phyloP scores from a whole-genome alignment of 257 asterid genomes.

The Eustoma russellianum region DNA sequence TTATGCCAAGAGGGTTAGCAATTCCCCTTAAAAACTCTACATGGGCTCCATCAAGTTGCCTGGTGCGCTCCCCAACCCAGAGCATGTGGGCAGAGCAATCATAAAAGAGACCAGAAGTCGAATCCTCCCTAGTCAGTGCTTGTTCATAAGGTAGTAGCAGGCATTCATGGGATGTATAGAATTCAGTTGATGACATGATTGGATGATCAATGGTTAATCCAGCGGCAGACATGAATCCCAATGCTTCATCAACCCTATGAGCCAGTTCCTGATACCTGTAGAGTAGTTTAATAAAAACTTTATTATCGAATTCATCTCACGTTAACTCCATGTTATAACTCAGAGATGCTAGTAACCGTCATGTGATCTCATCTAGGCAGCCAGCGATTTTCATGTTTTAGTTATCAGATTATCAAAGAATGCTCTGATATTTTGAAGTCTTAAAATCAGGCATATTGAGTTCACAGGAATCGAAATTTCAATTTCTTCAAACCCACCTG shows the following conservation, averaged over 20 bases:
- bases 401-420: too few species aligned
- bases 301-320: too few species aligned
- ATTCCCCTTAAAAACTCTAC: constrained; percentile 7
- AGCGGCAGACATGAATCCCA: constrained; percentile 1
- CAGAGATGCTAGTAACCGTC: too few species aligned
- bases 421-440: too few species aligned
- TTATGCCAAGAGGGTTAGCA: constrained; percentile 9
- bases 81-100: constrained; percentile 5
- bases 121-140: not conserved
- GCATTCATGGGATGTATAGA: not conserved
- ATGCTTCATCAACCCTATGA: not conserved
- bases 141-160: constrained; percentile 2
- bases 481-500: constrained; percentile 29
- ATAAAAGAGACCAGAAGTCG: not conserved
- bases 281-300: too few species aligned
- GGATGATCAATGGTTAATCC: not conserved
- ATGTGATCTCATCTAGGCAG: too few species aligned
- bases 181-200: not conserved
- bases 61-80: constrained; percentile 10
- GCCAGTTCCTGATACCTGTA: constrained; percentile 2
- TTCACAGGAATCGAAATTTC: too few species aligned
- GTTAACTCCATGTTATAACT: too few species aligned
- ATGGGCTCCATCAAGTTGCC: constrained; percentile 11
- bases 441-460: too few species aligned
- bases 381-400: too few species aligned